Evolutionary conservation across 1,284 basidiomycete species (phyloP).

Genomic region (Puccinia triticina): DNA sequence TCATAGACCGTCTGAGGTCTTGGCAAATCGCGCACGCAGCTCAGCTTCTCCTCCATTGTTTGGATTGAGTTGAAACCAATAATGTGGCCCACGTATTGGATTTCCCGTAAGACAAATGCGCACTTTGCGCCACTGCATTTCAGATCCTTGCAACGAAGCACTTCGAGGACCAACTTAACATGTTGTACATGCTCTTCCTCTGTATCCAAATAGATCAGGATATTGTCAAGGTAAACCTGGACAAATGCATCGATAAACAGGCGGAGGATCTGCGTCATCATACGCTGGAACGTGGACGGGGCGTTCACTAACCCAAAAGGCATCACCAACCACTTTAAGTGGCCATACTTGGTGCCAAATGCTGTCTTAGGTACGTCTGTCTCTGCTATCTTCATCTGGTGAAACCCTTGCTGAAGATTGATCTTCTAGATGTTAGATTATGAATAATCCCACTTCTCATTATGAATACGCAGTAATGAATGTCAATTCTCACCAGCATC

Average conservation of each 20-base stretch:
- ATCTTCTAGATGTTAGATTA: too few relatives aligned
- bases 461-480: too few relatives aligned
- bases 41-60: neutral
- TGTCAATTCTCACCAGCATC: too few relatives aligned
- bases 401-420: slow-evolving; percentile 13
- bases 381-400: slow-evolving; percentile 16
- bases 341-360: neutral
- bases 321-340: neutral
- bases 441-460: too few relatives aligned
- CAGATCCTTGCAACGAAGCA: too few relatives aligned
- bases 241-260: slow-evolving; percentile 21
- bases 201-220: slow-evolving; percentile 52
- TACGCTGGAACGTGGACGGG: slow-evolving; percentile 51
- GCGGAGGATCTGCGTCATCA: slow-evolving; percentile 52
- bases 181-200: too few relatives aligned
- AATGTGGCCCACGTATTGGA: neutral
- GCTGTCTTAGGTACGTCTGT: slow-evolving; percentile 25
- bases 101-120: neutral
- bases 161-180: too few relatives aligned
- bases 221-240: slow-evolving; percentile 52
- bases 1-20: too few relatives aligned
- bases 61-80: neutral
- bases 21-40: too few relatives aligned
- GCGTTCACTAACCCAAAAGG: slow-evolving; percentile 45
- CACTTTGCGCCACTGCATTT: too few relatives aligned